Base-by-base conservation (phyloP, 345 rosid species). In the Syzygium jambos region DNA sequence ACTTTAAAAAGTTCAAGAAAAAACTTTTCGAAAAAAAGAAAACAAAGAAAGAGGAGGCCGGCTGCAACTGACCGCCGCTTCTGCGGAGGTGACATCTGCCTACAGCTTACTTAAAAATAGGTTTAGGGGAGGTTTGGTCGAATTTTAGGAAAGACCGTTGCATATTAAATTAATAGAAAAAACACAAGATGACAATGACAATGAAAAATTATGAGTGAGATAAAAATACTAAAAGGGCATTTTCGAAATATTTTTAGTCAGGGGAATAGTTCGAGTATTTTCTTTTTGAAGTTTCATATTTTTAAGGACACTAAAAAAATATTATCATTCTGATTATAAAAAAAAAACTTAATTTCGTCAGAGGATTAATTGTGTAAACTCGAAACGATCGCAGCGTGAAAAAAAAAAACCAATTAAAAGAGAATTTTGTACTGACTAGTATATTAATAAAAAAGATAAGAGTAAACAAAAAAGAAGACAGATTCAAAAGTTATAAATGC, bases 1-100 rank as follows among this genome's bases (percentile, higher is more conserved):
- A 41, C 43, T 4, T 41, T 41, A 41, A 41, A 59, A 25, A 27
- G 11, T 11, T 27, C 1, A 12, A 27, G 16, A 15, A 59, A 59
- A 59, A 59, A 1, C 11, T 0, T 12, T 5, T 27, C 11, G 6
- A 57, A 3, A 56, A 56, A 11, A 56, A 9, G 41, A 38, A 38
- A 43, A 43, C 7, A 57, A 23, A 23, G 13, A 3, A 4, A 2
- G 0, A 23, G 5, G 10, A 0, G n/a, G 6, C 1, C 5, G 1
- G 59, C 11, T 55, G 59, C 5, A 7, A 4, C 8, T 55, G 11
- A 1, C 46, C 1, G 1, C 46, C 46, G 46, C 46, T 5, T 43
- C 7, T 43, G 46, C 1, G 46, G 6, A 43, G 46, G 46, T 6
- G 46, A 43, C 46, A 43, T 43, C 46, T 43, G 46, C 46, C 46